phyloP scores from a whole-genome alignment of 768 basidiomycete genomes.

The Auriscalpium vulgare region DNA sequence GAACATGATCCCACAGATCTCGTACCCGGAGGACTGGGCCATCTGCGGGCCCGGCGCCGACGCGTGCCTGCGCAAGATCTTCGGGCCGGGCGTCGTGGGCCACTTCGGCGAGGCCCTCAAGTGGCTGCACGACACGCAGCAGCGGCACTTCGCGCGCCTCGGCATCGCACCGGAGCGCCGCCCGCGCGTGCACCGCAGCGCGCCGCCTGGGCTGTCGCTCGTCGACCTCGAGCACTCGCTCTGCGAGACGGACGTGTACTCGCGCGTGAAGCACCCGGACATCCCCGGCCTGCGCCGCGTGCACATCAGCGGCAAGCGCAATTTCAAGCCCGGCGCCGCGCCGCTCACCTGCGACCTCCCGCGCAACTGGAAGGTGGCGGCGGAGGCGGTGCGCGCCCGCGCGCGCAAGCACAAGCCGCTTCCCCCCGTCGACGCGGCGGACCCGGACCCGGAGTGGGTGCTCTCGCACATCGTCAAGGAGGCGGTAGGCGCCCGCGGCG shows the following conservation, averaged over 20 bases:
- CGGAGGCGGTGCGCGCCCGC: conserved; percentile 2
- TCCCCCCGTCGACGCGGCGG: conserved; percentile 12
- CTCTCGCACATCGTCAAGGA: conserved; percentile 26
- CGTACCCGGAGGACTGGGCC: conserved; percentile 61
- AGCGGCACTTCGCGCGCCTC: conserved; percentile 51
- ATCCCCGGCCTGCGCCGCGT: conserved; percentile 27
- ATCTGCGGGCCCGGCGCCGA: conserved; percentile 59
- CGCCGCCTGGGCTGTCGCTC: conserved; percentile 35
- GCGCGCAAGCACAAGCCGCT: conserved; percentile 8
- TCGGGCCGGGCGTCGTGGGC: conserved; percentile 33
- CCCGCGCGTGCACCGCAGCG: conserved; percentile 17
- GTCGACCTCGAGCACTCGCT: conserved; percentile 73
- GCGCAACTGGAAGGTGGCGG: conserved; percentile 16
- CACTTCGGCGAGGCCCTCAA: conserved; percentile 54
- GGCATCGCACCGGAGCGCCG: conserved; percentile 24
- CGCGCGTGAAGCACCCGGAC: conserved; percentile 45
- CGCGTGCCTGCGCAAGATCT: conserved; percentile 63
- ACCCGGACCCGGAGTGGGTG: conserved; percentile 17
- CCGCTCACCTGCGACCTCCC: conserved; percentile 22
- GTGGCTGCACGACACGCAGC: conserved; percentile 55
- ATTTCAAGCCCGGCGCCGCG: conserved; percentile 12
- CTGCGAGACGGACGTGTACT: conserved; percentile 77
- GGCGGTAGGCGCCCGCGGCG: conserved; percentile 5
- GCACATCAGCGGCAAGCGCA: conserved; percentile 22
- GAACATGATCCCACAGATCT: conserved; percentile 33